phyloP scores from a whole-genome alignment of 2,329 filamentous ascomycete genomes.

The Epichloe elymi region DNA sequence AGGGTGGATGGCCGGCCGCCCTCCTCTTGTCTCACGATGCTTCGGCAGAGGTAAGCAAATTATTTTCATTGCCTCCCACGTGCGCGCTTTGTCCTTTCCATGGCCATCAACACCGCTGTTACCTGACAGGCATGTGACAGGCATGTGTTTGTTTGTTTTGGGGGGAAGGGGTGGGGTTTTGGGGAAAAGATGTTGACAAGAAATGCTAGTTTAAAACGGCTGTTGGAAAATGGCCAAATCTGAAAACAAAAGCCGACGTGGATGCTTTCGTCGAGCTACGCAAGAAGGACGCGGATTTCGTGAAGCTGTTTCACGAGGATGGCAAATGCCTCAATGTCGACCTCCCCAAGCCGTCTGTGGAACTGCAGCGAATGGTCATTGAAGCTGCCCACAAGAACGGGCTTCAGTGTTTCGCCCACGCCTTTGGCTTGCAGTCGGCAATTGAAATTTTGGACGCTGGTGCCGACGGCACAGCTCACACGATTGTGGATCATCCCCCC shows the following conservation, averaged over 20 bases:
- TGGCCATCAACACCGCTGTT: neutral
- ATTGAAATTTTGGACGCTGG: constrained; percentile 16
- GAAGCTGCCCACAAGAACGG: constrained; percentile 19
- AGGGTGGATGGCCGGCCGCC: constrained; percentile 34
- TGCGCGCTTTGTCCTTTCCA: neutral
- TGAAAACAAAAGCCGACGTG: constrained; percentile 25
- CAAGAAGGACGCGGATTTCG: constrained; percentile 30
- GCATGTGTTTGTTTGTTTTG: too few species aligned
- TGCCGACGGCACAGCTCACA: constrained; percentile 18
- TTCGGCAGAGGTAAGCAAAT: constrained; percentile 3
- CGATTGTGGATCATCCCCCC: constrained; percentile 16
- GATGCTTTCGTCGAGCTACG: constrained; percentile 27
- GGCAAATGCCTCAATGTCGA: constrained; percentile 25
- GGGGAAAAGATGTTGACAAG: constrained; percentile 2
- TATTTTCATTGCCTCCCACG: neutral
- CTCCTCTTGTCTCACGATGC: constrained; percentile 3
- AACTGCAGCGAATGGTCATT: constrained; percentile 31
- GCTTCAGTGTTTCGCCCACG: constrained; percentile 15
- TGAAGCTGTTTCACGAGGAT: constrained; percentile 38
- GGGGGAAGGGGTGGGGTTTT: too few species aligned
- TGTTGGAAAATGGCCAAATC: constrained; percentile 26
- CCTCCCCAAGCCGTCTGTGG: constrained; percentile 25
- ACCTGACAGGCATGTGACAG: neutral
- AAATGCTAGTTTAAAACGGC: constrained; percentile 16
- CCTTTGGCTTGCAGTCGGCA: constrained; percentile 13